These are phyloP conservation scores for Amaranthus cruentus DNA, from an alignment of 148 eudicot genomes.

Conservation along the genomic window DNA sequence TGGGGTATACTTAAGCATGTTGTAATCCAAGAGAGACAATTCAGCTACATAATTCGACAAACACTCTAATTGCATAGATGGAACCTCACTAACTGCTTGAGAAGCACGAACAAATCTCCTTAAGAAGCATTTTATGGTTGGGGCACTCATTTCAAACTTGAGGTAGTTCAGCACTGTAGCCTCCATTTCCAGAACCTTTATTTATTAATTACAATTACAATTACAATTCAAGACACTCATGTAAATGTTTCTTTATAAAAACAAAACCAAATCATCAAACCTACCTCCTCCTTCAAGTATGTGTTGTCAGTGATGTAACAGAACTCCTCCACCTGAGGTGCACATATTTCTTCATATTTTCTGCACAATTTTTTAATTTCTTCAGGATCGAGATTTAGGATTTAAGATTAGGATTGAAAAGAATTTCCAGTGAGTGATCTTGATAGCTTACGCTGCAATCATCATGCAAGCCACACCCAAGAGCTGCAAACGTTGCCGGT, in stretches of 20 bases:
- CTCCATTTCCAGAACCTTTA: conserved; percentile 87
- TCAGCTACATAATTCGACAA: conserved; percentile 81
- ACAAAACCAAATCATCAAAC: too few relatives aligned
- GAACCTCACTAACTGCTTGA: conserved; percentile 68
- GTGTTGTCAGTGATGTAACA: conserved; percentile 97
- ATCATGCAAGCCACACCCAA: conserved; percentile 96
- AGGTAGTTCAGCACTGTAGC: conserved; percentile 67
- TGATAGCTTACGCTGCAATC: conserved; percentile 82
- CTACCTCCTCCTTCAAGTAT: conserved; percentile 88
- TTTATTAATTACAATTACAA: not conserved
- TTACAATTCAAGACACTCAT: too few relatives aligned
- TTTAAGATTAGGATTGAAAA: not conserved
- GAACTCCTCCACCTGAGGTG: conserved; percentile 96
- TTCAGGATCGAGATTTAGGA: not conserved
- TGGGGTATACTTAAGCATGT: conserved; percentile 74
- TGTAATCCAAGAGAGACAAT: conserved; percentile 79
- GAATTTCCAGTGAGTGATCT: not conserved
- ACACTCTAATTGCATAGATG: conserved; percentile 77
- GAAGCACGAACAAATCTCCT: conserved; percentile 92
- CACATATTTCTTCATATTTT: conserved; percentile 96
- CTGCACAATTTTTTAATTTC: conserved; percentile 34
- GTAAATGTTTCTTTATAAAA: too few relatives aligned
- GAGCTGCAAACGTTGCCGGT: conserved; percentile 78
- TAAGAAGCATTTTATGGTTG: conserved; percentile 74
- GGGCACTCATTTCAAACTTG: conserved; percentile 94